These are phyloP conservation scores for Pythium aquatile DNA, from an alignment of 352 stramenopile species.

Conservation along the genomic window DNA sequence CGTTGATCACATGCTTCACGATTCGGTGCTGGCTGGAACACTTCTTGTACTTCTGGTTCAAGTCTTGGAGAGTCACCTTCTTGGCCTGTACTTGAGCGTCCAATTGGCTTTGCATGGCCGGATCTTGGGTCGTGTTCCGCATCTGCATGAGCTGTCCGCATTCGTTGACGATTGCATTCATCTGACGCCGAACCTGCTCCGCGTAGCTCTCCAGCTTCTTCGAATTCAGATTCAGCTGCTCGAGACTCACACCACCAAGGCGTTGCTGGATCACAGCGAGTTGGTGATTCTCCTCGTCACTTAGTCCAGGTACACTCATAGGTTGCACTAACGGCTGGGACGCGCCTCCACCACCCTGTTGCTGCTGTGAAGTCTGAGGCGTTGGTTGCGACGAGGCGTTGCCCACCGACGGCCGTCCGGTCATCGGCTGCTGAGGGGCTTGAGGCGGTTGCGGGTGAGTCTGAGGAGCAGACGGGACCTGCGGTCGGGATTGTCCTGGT, in stretches of 20 bases:
- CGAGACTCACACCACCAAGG: constrained; percentile 58
- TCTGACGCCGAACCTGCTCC: constrained; percentile 72
- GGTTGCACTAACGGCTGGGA: constrained; percentile 1
- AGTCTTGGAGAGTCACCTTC: constrained; percentile 61
- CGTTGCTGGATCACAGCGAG: constrained; percentile 73
- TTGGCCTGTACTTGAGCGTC: constrained; percentile 75
- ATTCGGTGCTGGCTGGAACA: constrained; percentile 77
- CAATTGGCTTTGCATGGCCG: constrained; percentile 53
- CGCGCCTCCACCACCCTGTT: not conserved
- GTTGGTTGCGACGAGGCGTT: not conserved
- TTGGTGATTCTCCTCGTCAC: constrained; percentile 69
- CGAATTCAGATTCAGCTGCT: constrained; percentile 76
- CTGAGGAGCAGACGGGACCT: not conserved
- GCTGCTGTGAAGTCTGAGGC: not conserved
- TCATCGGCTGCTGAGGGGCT: constrained; percentile 22
- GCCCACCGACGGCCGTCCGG: constrained; percentile 8
- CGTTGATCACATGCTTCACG: constrained; percentile 79
- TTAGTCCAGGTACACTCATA: constrained; percentile 41
- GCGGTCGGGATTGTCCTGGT: not conserved
- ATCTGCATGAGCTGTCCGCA: constrained; percentile 75
- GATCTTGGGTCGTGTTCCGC: constrained; percentile 71
- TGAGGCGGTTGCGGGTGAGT: constrained; percentile 11
- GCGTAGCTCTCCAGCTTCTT: constrained; percentile 82
- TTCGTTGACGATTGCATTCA: constrained; percentile 84
- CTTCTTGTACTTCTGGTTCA: constrained; percentile 80